A percentile compares a stretch with the other conserved stretches of the same genome.
Evolutionary conservation across 306 rosid species (phyloP).

Genomic region (Quercus robur): DNA sequence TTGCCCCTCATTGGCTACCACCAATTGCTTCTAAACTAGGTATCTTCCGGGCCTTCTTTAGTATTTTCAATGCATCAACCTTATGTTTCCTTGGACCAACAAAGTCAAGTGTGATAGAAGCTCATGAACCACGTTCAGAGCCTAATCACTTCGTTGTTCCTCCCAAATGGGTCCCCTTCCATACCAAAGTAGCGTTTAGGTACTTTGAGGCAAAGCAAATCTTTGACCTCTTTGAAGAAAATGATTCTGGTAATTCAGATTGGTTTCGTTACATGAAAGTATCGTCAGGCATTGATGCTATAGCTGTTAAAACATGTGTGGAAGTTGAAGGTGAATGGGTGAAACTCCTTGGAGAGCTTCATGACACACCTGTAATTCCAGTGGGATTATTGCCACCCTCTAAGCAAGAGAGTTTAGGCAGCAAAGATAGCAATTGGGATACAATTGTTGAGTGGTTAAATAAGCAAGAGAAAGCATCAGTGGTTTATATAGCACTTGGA

Average conservation of each 20-base stretch:
- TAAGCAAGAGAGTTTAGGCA: neutral
- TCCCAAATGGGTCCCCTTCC: conserved; percentile 29
- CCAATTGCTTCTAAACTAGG: neutral
- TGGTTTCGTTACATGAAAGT: neutral
- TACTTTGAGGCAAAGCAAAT: conserved; percentile 10
- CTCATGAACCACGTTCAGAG: neutral
- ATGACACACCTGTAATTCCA: conserved; percentile 28
- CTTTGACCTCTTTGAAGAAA: neutral
- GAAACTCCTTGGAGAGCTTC: neutral
- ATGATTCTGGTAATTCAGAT: conserved; percentile 8
- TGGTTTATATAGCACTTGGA: conserved; percentile 32
- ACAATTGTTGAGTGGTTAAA: conserved; percentile 28
- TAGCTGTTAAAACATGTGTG: conserved; percentile 23
- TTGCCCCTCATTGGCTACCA: conserved; percentile 13
- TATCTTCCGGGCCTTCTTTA: neutral
- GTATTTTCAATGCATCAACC: neutral
- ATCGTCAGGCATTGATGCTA: neutral
- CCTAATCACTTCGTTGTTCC: neutral
- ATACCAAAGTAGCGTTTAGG: conserved; percentile 2
- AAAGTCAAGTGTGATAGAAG: neutral
- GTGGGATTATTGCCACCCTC: conserved; percentile 31
- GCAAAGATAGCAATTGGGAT: neutral
- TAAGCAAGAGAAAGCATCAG: conserved; percentile 12
- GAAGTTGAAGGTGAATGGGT: conserved; percentile 31
- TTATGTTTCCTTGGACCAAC: neutral